These are phyloP conservation scores for Cryphonectria parasitica DNA, from an alignment of 2,329 filamentous ascomycete species.

Conservation along the genomic window DNA sequence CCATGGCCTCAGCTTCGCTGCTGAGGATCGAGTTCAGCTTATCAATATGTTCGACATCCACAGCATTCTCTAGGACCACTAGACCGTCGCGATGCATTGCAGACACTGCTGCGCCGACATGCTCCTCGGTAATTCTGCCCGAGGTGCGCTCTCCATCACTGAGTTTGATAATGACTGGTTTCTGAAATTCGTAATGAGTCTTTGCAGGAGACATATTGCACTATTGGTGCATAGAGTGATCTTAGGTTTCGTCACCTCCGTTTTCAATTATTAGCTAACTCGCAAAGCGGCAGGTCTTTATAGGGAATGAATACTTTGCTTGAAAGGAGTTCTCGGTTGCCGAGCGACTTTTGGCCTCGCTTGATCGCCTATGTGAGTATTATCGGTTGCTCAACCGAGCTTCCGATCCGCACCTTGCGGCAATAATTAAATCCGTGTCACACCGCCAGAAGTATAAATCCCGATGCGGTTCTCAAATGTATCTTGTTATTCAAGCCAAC, in stretches of 20 bases:
- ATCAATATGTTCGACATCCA: conserved; percentile 41
- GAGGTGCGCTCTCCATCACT: conserved; percentile 2
- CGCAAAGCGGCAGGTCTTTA: neutral
- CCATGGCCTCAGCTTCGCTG: conserved; percentile 40
- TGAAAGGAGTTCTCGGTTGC: neutral
- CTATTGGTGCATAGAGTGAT: neutral
- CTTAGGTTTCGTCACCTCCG: neutral
- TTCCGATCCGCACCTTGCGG: neutral
- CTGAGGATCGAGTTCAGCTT: conserved; percentile 41
- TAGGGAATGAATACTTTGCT: neutral
- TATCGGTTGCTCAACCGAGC: neutral
- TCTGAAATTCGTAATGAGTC: conserved; percentile 22
- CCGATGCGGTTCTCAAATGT: too few relatives aligned
- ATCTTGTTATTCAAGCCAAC: too few relatives aligned
- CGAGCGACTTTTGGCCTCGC: too few relatives aligned
- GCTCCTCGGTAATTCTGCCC: neutral
- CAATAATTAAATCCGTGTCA: neutral
- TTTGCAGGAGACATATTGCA: neutral
- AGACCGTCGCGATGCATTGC: conserved; percentile 43
- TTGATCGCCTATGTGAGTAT: neutral
- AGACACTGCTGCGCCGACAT: conserved; percentile 34
- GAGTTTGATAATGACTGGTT: conserved; percentile 23
- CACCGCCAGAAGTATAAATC: neutral
- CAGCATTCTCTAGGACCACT: conserved; percentile 42
- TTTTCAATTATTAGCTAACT: neutral